Evolutionary conservation across 202 grass and related monocot genomes (phyloP).

Genomic region (Panicum hallii): DNA sequence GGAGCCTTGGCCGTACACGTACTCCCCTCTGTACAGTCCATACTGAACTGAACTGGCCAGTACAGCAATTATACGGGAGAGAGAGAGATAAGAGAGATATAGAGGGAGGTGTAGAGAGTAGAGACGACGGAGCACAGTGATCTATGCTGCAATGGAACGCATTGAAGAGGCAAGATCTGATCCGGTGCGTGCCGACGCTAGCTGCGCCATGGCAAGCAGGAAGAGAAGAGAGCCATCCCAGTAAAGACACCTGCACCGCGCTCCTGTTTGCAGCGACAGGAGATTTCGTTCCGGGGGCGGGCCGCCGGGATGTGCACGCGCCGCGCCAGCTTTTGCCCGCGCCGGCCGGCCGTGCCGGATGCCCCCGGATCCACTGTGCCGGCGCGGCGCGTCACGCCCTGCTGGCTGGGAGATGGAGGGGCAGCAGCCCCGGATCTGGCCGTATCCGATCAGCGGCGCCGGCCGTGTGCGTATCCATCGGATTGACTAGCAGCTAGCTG

Average conservation of each 20-base stretch:
- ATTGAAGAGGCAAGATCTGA: slow-evolving; percentile 38
- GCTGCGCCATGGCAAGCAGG: not conserved
- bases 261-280: slow-evolving; percentile 27
- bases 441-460: slow-evolving; percentile 36
- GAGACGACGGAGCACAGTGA: not conserved
- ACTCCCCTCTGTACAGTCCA: not conserved
- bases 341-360: not conserved
- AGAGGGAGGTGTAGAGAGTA: too few species aligned
- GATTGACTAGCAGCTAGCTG: not conserved
- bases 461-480: slow-evolving; percentile 21
- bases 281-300: slow-evolving; percentile 32
- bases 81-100: too few species aligned
- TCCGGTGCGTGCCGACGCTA: slow-evolving; percentile 27
- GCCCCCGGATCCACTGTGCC: slow-evolving; percentile 22
- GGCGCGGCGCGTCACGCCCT: not conserved
- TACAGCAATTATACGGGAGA: not conserved
- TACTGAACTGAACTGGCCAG: not conserved
- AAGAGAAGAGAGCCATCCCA: too few species aligned
- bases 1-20: not conserved
- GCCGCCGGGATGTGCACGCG: not conserved
- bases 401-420: not conserved
- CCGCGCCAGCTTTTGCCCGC: slow-evolving; percentile 7
- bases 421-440: not conserved
- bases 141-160: not conserved
- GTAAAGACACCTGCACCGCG: not conserved